phyloP scores from a whole-genome alignment of 2,329 filamentous ascomycete species.

The Teratosphaeria zuluensis region DNA sequence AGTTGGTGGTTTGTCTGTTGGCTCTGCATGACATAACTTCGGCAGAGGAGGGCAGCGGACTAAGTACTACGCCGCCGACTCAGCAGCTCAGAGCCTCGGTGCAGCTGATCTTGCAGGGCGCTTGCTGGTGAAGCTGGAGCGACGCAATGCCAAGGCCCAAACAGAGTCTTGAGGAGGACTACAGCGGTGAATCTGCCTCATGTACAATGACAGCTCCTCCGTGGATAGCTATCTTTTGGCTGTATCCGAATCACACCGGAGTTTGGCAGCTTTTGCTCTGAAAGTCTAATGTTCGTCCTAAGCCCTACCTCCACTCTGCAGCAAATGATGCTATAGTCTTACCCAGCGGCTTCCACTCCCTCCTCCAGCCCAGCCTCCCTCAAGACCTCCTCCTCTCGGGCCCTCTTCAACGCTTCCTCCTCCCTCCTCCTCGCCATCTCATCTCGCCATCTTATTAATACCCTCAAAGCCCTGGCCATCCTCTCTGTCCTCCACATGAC shows the following conservation, averaged over 20 bases:
- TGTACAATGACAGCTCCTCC: not conserved
- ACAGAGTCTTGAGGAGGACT: not conserved
- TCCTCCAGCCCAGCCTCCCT: conserved; percentile 1
- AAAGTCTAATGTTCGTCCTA: too few species aligned
- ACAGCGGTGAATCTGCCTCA: not conserved
- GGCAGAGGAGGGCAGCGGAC: not conserved
- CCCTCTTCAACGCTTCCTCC: conserved; percentile 10
- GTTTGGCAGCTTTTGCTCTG: too few species aligned
- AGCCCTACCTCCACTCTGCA: too few species aligned
- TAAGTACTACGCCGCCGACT: not conserved
- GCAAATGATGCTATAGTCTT: too few species aligned
- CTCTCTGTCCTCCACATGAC: conserved; percentile 24
- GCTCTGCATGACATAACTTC: not conserved
- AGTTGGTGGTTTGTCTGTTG: not conserved
- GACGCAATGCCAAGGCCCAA: not conserved
- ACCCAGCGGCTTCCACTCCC: not conserved
- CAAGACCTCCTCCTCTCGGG: conserved; percentile 2
- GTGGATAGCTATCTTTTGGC: too few species aligned
- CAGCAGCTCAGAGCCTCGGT: not conserved
- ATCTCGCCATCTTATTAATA: conserved; percentile 24
- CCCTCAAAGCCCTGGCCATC: conserved; percentile 17
- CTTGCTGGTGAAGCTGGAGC: not conserved
- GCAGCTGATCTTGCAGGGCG: not conserved
- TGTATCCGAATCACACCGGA: too few species aligned
- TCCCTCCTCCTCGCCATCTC: conserved; percentile 23